Base-by-base conservation (phyloP, 2,329 filamentous ascomycete genomes). In the Fusarium abutilonis region DNA sequence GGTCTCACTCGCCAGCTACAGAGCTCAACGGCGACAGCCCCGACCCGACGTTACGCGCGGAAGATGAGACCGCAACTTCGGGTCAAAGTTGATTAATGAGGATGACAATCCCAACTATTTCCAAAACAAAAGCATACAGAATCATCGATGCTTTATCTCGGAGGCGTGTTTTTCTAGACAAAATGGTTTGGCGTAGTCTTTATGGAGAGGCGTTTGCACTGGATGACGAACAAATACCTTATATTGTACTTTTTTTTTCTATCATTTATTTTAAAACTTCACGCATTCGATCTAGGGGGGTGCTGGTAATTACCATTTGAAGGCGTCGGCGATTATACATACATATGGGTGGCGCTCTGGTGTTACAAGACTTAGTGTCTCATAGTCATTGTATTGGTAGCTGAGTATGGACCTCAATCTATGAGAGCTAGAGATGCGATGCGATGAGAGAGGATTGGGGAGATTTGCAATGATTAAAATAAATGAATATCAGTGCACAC, bases 11-110 rank as follows among this genome's bases (percentile, higher is more conserved):
- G 13, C 64, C 67, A 15, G 41, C 41, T 39, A 59, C 60, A 17
- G 64, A 68, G 29, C 50, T 48, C 17, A 63, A 54, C 10, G 64
- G 64, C n/a, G 56, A 54, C 26, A 68, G 63, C 40, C 60, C 67
- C 13, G 65, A 71, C 39, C 68, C 69, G 19, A 71, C 69, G 28
- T 55, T 71, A 11, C 67, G 52, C 23, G 49, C 65, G 26, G 61
- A 43, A 13, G 66, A 69, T 31, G 59, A 70, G 28, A 41, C 39
- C 28, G 29, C 36, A 34, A 39, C 46, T 28, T 23, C 50, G 21
- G 56, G 40, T 17, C 36, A 36, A 28, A 56, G 31, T 21, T 59
- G 40, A 34, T n/a, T 34, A 34, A 7, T 4, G 11, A 55, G 36
- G 19, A 15, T 23, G 13, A 13, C 11, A 14, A 17, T 40, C n/a